phyloP scores from a whole-genome alignment of 2,329 filamentous ascomycete species.

The Exophiala calicioides region DNA sequence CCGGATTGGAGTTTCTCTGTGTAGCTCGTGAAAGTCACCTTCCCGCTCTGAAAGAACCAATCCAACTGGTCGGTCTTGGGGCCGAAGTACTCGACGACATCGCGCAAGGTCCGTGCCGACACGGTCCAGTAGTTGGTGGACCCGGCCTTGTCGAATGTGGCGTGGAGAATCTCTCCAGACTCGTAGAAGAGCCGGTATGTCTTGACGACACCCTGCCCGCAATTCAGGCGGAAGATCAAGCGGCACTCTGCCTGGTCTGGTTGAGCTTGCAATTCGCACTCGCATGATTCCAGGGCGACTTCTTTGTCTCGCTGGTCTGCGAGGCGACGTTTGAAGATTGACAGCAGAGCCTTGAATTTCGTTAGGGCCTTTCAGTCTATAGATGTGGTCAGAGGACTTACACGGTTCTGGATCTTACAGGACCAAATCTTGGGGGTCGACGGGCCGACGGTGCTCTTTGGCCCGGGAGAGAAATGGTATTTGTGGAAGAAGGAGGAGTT shows the following conservation, averaged over 20 bases:
- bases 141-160: constrained; percentile 60
- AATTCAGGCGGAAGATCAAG: constrained; percentile 62
- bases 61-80: constrained; percentile 65
- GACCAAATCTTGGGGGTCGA: constrained; percentile 26
- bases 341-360: constrained; percentile 53
- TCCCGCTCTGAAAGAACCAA: constrained; percentile 59
- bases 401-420: constrained; percentile 31
- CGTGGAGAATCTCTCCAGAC: constrained; percentile 62
- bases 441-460: constrained; percentile 11
- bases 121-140: constrained; percentile 62
- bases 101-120: constrained; percentile 57
- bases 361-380: neutral
- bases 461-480: constrained; percentile 53
- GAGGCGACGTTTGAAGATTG: constrained; percentile 62
- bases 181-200: constrained; percentile 67
- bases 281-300: constrained; percentile 61
- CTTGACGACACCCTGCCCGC: constrained; percentile 64
- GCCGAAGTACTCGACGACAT: constrained; percentile 66
- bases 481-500: constrained; percentile 59
- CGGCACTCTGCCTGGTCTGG: constrained; percentile 60
- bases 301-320: constrained; percentile 59
- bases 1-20: constrained; percentile 64
- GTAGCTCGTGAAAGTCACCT: constrained; percentile 65
- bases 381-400: constrained; percentile 8
- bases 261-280: constrained; percentile 61